These are phyloP conservation scores for Tillandsia fasciculata DNA, from an alignment of 176 grass and related monocot genomes.

Conservation along the genomic window DNA sequence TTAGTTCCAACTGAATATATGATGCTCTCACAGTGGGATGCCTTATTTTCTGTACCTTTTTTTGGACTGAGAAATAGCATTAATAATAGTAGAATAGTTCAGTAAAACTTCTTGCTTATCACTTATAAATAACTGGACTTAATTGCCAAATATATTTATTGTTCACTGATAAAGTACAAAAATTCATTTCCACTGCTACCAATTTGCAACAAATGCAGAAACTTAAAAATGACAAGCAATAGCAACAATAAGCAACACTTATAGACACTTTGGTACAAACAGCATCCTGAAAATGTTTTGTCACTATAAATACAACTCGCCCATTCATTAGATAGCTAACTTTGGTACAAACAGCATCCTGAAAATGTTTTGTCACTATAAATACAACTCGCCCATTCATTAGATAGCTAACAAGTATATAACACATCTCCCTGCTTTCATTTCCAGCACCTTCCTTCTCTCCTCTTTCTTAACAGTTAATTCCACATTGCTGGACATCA, in stretches of 20 bases:
- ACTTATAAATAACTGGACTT: conserved; percentile 5
- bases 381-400: neutral
- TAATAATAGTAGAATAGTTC: too few relatives aligned
- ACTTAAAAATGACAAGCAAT: neutral
- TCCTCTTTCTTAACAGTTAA: conserved; percentile 50
- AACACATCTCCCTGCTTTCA: conserved; percentile 2
- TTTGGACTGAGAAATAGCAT: too few relatives aligned
- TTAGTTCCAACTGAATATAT: too few relatives aligned
- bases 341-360: neutral
- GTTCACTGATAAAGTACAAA: neutral
- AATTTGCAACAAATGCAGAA: neutral
- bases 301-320: neutral
- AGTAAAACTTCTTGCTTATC: conserved; percentile 11
- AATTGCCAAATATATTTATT: conserved; percentile 1
- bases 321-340: neutral
- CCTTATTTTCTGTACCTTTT: too few relatives aligned
- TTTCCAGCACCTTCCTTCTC: conserved; percentile 18
- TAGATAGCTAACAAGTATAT: neutral
- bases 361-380: neutral
- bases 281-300: neutral
- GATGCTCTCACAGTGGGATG: too few relatives aligned
- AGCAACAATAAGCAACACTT: neutral
- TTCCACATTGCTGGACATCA: conserved; percentile 35
- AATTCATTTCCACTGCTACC: neutral
- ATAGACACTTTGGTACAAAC: neutral